Evolutionary conservation across 345 rosid species (phyloP), one percentile per base, ranked within the genome.

Genomic region (Populus ilicifolia): DNA sequence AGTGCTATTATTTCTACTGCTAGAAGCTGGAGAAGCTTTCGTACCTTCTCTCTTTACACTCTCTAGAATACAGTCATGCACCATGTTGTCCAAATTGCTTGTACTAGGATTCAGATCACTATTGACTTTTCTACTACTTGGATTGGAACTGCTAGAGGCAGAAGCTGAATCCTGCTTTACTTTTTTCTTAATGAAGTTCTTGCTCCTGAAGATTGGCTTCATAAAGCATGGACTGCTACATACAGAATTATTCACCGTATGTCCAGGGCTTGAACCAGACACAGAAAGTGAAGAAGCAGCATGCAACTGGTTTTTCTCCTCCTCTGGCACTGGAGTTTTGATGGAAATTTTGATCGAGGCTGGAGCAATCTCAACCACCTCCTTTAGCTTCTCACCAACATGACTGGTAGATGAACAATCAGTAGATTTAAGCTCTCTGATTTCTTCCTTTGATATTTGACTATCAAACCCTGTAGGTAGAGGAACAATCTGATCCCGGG

Each of bases 151-250:
- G 82, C 83, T 54, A 71, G 81, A 79, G 44, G 80, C 76, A 78
- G 83, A 81, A 75, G 43, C 44, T 38, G 79, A 71, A 36, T 83
- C 86, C 23, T 76, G 85, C 80, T 85, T 92, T 65, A 78, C 77
- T 74, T 88, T 92, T 88, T 87, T 90, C 87, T 79, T 89, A 2
- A 82, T 39, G 67, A 89, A 87, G 79, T 84, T 85, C 81, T 86
- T 92, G 87, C 48, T 83, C 82, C 85, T 80, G 73, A 91, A 87
- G 62, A 86, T 82, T 69, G 89, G 91, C 82, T 84, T 88, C 56
- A 87, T 83, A 65, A 85, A 73, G 46, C 80, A 50, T 5, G 86
- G 85, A 81, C 77, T 81, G 54, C 46, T 77, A 38, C 79, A 71
- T 48, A 75, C 76, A 39, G 87, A 38, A 75, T 81, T 87, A 76